Evolutionary conservation across 169 alveolate species (phyloP).

Genomic region (Eimeria tenella): DNA sequence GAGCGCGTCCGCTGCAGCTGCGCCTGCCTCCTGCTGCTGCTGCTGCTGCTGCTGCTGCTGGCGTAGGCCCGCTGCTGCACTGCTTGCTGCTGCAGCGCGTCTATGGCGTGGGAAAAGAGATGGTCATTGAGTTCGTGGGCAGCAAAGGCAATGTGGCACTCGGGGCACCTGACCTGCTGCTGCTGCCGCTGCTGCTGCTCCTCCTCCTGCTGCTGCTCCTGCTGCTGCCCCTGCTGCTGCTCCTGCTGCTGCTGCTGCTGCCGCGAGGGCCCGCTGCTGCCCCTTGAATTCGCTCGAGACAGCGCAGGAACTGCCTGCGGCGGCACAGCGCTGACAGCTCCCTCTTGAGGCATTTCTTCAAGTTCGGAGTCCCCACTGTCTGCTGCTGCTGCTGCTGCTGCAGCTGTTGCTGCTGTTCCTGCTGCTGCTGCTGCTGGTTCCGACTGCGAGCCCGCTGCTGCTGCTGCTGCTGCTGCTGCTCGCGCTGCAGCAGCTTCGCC

Average conservation of each 20-base stretch:
- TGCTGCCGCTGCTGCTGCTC: background rate
- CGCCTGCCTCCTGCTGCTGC: background rate
- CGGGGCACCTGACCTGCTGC: constrained; percentile 44
- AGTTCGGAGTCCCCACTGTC: background rate
- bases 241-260: background rate
- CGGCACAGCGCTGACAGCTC: background rate
- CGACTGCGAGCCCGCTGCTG: background rate
- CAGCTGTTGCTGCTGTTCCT: background rate
- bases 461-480: background rate
- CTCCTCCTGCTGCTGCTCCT: background rate
- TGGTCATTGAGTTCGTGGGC: constrained; percentile 31
- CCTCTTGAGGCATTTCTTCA: background rate
- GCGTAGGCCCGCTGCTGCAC: background rate
- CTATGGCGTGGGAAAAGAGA: constrained; percentile 48
- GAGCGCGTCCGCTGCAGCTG: background rate
- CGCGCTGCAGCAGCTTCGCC: background rate
- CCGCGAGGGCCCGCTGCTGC: background rate
- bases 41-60: background rate
- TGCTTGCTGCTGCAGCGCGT: constrained; percentile 29
- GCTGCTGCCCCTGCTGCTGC: background rate
- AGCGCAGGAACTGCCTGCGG: background rate
- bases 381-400: constrained; percentile 1
- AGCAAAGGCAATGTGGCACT: constrained; percentile 13
- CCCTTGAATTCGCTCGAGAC: background rate
- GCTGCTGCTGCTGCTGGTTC: background rate